Percentiles rank a stretch among this genome's conserved stretches.
phyloP scores from a whole-genome alignment of 176 grass and related monocot genomes.

The Carex myosuroides region DNA sequence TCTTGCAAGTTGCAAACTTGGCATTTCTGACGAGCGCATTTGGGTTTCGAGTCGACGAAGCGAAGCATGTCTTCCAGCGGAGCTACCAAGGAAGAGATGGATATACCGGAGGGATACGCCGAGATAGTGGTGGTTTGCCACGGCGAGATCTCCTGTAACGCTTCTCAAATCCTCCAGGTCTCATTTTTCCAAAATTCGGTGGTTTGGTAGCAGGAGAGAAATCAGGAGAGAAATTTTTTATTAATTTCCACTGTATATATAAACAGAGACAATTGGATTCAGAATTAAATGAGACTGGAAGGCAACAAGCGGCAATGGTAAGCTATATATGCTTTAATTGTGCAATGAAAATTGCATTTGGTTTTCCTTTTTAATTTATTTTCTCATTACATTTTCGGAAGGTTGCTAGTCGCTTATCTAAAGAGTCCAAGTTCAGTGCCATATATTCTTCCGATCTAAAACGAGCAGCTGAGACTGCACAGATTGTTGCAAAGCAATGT shows the following conservation, averaged over 20 bases:
- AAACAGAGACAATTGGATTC: conserved; percentile 62
- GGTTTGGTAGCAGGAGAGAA: not conserved
- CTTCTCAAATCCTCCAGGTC: conserved; percentile 69
- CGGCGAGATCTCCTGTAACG: conserved; percentile 76
- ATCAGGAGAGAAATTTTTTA: not conserved
- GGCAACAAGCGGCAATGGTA: conserved; percentile 70
- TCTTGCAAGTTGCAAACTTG: not conserved
- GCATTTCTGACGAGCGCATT: not conserved
- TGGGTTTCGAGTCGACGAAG: not conserved
- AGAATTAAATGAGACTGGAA: conserved; percentile 82
- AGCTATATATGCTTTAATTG: conserved; percentile 24
- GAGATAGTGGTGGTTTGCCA: conserved; percentile 75
- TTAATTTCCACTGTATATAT: not conserved
- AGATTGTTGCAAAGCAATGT: conserved; percentile 56
- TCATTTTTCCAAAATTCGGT: not conserved
- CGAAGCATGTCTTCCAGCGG: not conserved
- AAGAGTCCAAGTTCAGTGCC: conserved; percentile 51
- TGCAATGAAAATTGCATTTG: not conserved
- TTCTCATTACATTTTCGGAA: conserved; percentile 24
- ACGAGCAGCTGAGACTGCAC: conserved; percentile 71
- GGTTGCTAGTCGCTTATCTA: conserved; percentile 61
- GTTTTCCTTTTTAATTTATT: conserved; percentile 35
- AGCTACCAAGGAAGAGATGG: not conserved
- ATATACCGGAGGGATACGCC: conserved; percentile 38
- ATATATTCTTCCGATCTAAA: conserved; percentile 95